phyloP scores from a whole-genome alignment of 352 stramenopile species.

The Pythium monospermum region DNA sequence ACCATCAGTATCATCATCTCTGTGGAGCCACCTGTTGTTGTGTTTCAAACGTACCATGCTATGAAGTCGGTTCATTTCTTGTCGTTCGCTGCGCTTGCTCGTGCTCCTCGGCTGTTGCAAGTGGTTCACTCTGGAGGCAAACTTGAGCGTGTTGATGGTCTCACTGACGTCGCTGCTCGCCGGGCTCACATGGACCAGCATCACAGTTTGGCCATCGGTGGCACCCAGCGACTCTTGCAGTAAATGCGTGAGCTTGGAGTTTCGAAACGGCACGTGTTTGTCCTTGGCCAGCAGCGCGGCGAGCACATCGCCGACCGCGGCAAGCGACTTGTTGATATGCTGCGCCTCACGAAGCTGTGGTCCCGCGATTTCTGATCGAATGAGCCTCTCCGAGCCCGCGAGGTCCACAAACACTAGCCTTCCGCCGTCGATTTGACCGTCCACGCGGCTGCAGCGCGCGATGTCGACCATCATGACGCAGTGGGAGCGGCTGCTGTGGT shows the following conservation, averaged over 20 bases:
- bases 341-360: constrained; percentile 56
- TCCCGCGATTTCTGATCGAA: constrained; percentile 37
- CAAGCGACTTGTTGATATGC: constrained; percentile 80
- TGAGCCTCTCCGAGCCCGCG: constrained; percentile 66
- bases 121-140: constrained; percentile 53
- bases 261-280: constrained; percentile 79
- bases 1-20: no score
- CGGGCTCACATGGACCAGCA: constrained; percentile 66
- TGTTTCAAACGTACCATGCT: constrained; percentile 48
- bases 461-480: constrained; percentile 59
- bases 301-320: constrained; percentile 69
- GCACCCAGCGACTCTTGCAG: constrained; percentile 67
- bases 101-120: constrained; percentile 35
- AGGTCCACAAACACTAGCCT: constrained; percentile 73
- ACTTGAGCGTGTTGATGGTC: constrained; percentile 77
- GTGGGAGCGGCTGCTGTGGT: constrained; percentile 54
- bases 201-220: constrained; percentile 34
- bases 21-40: no score
- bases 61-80: constrained; percentile 57
- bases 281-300: constrained; percentile 63
- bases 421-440: constrained; percentile 33
- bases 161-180: constrained; percentile 45
- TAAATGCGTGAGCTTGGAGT: constrained; percentile 84
- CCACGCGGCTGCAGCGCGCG: constrained; percentile 36
- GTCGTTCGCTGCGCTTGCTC: constrained; percentile 40